phyloP scores from a whole-genome alignment of 495 filamentous ascomycete species.

The Baudoinia panamericana region DNA sequence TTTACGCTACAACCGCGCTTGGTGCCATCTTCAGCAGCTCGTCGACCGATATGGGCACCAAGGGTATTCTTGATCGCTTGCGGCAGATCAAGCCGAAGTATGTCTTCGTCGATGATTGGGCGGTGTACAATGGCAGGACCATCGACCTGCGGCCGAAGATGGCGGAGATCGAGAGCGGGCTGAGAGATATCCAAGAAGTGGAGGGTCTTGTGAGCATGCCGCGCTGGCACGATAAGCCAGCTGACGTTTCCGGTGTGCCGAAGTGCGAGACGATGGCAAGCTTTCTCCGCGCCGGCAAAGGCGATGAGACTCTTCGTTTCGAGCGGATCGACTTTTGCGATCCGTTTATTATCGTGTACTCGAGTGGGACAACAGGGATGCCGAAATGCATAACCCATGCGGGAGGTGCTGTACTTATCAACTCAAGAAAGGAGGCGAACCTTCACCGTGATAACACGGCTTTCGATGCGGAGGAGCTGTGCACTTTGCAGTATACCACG shows the following conservation, averaged over 20 bases:
- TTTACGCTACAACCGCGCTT: constrained; percentile 48
- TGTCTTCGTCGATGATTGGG: constrained; percentile 65
- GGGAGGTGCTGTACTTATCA: constrained; percentile 47
- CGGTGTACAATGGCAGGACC: constrained; percentile 65
- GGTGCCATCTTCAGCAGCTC: constrained; percentile 59
- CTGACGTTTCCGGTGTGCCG: constrained; percentile 45
- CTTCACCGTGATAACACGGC: constrained; percentile 40
- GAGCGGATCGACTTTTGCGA: constrained; percentile 50
- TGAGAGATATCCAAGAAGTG: constrained; percentile 47
- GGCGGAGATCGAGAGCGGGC: constrained; percentile 46
- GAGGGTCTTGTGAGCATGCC: constrained; percentile 51
- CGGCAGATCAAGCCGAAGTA: constrained; percentile 58
- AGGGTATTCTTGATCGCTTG: constrained; percentile 60
- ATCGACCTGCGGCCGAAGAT: constrained; percentile 63
- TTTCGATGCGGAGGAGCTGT: constrained; percentile 47
- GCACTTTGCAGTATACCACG: constrained; percentile 18
- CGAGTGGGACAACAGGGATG: constrained; percentile 56
- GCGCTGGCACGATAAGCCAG: constrained; percentile 43
- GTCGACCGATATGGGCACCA: constrained; percentile 52
- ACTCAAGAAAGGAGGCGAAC: constrained; percentile 44
- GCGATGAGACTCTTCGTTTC: constrained; percentile 36
- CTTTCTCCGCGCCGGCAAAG: constrained; percentile 38
- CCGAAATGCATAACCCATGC: constrained; percentile 69
- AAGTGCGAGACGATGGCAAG: constrained; percentile 37
- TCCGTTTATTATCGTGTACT: constrained; percentile 61